Base-by-base conservation (phyloP, 140 eudicot genomes). In the Bidens hawaiensis region DNA sequence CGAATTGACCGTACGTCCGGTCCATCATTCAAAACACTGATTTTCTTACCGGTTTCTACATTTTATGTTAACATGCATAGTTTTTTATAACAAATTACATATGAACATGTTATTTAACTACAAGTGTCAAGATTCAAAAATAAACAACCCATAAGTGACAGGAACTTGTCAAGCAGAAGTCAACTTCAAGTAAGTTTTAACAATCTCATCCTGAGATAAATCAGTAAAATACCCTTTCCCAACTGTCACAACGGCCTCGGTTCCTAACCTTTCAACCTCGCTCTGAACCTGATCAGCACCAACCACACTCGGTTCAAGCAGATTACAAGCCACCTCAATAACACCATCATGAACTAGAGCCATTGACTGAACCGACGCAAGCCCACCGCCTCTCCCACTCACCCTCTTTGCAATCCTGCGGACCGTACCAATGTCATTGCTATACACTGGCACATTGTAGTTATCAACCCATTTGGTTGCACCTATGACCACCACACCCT, bases 211-310 rank as follows among this genome's bases (percentile, higher is more conserved):
- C 60, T 81, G 85, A n/a, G 95, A 85, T 64, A 85, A 65, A 79
- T 93, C 99, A 60, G 99, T 93, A 54, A 63, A 93, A 48, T 93
- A 93, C 14, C 99, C 99, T 23, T 85, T 79, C 30, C 94, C 99
- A n/a, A 75, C 88, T 0, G 64, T 51, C 78, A 88, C 38, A 41
- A 94, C 96, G 58, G 83, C 94, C 74, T 85, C 94, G 54, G 24
- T 18, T 2, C 81, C 97, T 15, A 81, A 65, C 58, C 47, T 60
- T 56, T 88, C 95, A 19, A 93, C 85, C 70, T 77, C 81, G 43
- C 5, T 53, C 71, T 88, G 99, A 72, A 88, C 95, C 33, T 26
- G 66, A 22, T 73, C 78, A 3, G 95, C 97, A 26, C 81, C 76
- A 61, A 84, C 80, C 62, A 31, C 52, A 69, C 72, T 78, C 22